phyloP scores from a whole-genome alignment of 139 green algal species.

The Haematococcus sp. region DNA sequence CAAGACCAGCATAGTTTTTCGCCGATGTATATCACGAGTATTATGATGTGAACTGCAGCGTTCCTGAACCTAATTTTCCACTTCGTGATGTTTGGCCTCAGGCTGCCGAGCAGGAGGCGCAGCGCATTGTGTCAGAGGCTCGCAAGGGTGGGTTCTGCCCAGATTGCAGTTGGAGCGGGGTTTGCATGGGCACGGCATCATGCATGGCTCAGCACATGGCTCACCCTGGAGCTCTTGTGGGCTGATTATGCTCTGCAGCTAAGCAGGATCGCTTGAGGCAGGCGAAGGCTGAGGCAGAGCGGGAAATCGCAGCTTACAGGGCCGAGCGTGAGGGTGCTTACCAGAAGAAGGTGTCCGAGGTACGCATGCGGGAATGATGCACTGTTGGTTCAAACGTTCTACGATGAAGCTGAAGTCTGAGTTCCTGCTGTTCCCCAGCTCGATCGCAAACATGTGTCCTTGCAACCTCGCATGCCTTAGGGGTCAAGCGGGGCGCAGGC shows the following conservation, averaged over 20 bases:
- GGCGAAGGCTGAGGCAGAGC: constrained; percentile 82
- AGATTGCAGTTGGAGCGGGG: too few species aligned
- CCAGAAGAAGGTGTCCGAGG: constrained; percentile 65
- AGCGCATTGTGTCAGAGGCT: constrained; percentile 80
- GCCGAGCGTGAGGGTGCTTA: constrained; percentile 74
- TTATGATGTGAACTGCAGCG: background rate
- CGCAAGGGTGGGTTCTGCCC: constrained; percentile 51
- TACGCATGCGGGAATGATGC: constrained; percentile 5
- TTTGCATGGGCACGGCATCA: background rate
- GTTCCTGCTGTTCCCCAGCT: background rate
- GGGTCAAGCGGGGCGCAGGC: constrained; percentile 38
- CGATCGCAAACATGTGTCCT: background rate
- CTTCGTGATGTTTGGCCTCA: background rate
- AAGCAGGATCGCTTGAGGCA: constrained; percentile 77
- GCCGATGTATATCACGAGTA: background rate
- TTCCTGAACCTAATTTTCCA: too few species aligned
- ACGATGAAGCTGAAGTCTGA: background rate
- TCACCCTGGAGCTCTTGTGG: constrained; percentile 3
- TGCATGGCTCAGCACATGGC: background rate
- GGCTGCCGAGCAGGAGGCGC: constrained; percentile 84
- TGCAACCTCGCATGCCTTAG: constrained; percentile 21
- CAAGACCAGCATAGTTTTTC: background rate
- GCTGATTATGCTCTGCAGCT: constrained; percentile 43
- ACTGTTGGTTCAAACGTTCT: background rate
- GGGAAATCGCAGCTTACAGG: constrained; percentile 74